phyloP scores from a whole-genome alignment of 768 basidiomycete species.

The Phylloporus scabripes region DNA sequence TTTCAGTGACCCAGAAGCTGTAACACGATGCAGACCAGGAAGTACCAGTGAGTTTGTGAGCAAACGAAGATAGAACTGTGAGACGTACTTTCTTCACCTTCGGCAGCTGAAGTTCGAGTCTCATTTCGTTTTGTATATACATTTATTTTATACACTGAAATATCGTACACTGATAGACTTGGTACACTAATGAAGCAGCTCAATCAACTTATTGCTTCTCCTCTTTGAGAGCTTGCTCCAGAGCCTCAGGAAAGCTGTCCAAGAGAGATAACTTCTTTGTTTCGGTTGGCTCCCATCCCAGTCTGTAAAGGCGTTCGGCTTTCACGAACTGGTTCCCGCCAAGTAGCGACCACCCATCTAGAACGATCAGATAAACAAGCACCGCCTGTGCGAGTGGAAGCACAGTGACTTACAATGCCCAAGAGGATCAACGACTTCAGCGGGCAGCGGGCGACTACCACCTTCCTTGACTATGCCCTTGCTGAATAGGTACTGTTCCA shows the following conservation, averaged over 20 bases:
- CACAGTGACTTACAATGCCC: slow-evolving; percentile 33
- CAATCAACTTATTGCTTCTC: not conserved
- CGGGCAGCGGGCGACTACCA: slow-evolving; percentile 31
- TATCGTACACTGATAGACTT: not conserved
- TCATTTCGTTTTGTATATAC: slow-evolving; percentile 7
- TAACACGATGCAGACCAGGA: not conserved
- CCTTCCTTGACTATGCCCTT: slow-evolving; percentile 32
- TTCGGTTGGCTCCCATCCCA: slow-evolving; percentile 37
- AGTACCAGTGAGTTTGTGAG: not conserved
- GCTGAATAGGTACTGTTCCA: slow-evolving; percentile 28
- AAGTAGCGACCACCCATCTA: slow-evolving; percentile 39
- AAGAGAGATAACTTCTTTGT: slow-evolving; percentile 24
- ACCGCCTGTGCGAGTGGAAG: not conserved
- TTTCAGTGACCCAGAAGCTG: slow-evolving; percentile 3
- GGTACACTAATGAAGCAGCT: not conserved
- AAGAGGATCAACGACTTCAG: slow-evolving; percentile 32
- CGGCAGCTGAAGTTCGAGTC: not conserved
- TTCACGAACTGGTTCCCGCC: slow-evolving; percentile 36
- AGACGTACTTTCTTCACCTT: not conserved
- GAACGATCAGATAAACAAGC: not conserved
- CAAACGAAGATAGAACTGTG: no score
- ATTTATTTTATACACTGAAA: slow-evolving; percentile 1
- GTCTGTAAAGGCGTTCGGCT: slow-evolving; percentile 30
- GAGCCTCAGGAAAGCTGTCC: slow-evolving; percentile 27
- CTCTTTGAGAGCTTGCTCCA: slow-evolving; percentile 20